These are phyloP conservation scores for Myxozyma nipponensis DNA, from an alignment of 805 yeast genomes.

Conservation along the genomic window DNA sequence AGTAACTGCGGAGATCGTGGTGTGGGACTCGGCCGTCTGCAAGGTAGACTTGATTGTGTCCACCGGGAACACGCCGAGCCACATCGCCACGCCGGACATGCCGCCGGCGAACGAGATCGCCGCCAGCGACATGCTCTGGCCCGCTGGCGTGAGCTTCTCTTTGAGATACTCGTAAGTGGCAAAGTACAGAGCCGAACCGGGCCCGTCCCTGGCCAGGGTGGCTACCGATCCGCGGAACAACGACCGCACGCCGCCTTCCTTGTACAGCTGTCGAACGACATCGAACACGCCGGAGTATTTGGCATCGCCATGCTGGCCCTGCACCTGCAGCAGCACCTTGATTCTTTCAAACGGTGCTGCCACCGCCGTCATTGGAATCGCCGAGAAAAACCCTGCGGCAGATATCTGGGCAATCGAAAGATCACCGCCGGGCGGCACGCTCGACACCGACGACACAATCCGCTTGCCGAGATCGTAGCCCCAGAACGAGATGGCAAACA, in stretches of 20 bases:
- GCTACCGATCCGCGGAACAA: slow-evolving; percentile 89
- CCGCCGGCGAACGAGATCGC: slow-evolving; percentile 92
- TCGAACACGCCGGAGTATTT: slow-evolving; percentile 49
- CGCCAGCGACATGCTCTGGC: slow-evolving; percentile 55
- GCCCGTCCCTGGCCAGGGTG: slow-evolving; percentile 94
- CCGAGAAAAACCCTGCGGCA: slow-evolving; percentile 90
- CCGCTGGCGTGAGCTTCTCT: slow-evolving; percentile 48
- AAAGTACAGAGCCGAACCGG: slow-evolving; percentile 92
- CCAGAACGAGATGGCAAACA: slow-evolving; percentile 98
- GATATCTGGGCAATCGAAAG: slow-evolving; percentile 70
- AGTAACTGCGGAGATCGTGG: slow-evolving; percentile 63
- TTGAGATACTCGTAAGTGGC: slow-evolving; percentile 89
- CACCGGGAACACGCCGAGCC: slow-evolving; percentile 92
- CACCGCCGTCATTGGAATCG: slow-evolving; percentile 88
- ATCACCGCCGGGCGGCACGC: slow-evolving; percentile 37
- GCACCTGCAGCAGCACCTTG: slow-evolving; percentile 87
- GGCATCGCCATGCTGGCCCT: slow-evolving; percentile 43
- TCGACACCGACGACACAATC: slow-evolving; percentile 49
- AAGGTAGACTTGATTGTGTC: slow-evolving; percentile 88
- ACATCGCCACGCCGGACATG: slow-evolving; percentile 93
- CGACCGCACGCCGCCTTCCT: slow-evolving; percentile 77
- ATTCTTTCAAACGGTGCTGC: slow-evolving; percentile 98
- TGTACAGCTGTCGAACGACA: slow-evolving; percentile 64
- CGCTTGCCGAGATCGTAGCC: slow-evolving; percentile 93
- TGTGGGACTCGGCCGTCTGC: slow-evolving; percentile 56